Evolutionary conservation across 2,329 filamentous ascomycete genomes (phyloP).

Genomic region (Neonectria neomacrospora): DNA sequence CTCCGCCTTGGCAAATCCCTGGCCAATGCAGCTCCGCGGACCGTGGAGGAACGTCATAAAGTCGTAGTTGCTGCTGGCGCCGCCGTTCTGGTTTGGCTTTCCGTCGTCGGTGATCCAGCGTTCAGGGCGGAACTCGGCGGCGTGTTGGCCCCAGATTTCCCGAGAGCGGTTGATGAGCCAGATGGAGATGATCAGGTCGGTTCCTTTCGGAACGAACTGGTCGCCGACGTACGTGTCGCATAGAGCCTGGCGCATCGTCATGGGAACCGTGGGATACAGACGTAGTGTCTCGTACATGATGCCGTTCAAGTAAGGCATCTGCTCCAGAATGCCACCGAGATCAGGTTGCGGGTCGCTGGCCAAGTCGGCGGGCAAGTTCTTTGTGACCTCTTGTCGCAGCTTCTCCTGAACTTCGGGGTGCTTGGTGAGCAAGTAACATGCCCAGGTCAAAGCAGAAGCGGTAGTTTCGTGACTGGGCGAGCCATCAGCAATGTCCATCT

Average conservation of each 20-base stretch:
- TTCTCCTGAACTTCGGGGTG: constrained; percentile 32
- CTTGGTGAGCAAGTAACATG: constrained; percentile 35
- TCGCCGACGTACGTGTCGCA: constrained; percentile 66
- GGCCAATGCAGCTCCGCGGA: constrained; percentile 83
- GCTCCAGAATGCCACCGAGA: constrained; percentile 65
- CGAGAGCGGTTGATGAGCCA: constrained; percentile 71
- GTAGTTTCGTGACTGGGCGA: constrained; percentile 35
- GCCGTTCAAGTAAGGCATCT: constrained; percentile 75
- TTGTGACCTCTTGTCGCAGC: constrained; percentile 31
- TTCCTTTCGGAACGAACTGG: constrained; percentile 72
- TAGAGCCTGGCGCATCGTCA: constrained; percentile 70
- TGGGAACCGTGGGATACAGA: constrained; percentile 72
- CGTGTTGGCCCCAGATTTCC: constrained; percentile 74
- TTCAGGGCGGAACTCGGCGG: constrained; percentile 74
- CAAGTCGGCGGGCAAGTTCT: not conserved
- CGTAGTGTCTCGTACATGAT: constrained; percentile 76
- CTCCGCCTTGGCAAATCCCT: constrained; percentile 77
- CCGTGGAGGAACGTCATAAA: constrained; percentile 86
- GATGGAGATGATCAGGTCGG: constrained; percentile 67
- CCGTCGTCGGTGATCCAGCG: constrained; percentile 67
- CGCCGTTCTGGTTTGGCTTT: constrained; percentile 70
- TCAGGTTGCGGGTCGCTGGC: constrained; percentile 51
- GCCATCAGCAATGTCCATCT: no score
- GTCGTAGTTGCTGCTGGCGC: constrained; percentile 74
- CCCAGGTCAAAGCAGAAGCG: constrained; percentile 35